Evolutionary conservation across 352 stramenopile species (phyloP).

Genomic region (Pythium brassicae): DNA sequence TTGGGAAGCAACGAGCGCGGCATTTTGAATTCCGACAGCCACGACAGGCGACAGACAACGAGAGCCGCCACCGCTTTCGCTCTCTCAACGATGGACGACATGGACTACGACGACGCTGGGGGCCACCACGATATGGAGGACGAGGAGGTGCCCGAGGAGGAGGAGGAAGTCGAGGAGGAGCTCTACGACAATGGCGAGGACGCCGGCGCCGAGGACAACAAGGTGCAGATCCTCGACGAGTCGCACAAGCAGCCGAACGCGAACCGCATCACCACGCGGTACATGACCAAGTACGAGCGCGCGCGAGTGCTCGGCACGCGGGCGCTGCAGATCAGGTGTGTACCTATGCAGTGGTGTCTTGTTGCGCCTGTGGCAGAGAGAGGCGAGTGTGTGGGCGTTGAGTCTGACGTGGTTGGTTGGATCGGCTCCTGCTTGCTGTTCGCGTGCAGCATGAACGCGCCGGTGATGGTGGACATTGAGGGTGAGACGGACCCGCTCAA

Average conservation of each 20-base stretch:
- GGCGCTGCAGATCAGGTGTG: slow-evolving; percentile 96
- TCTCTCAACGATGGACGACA: slow-evolving; percentile 64
- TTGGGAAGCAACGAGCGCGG: slow-evolving; percentile 8
- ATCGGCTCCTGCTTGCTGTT: not conserved
- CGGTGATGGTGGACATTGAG: slow-evolving; percentile 95
- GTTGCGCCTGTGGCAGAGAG: too few relatives aligned
- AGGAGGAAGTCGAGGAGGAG: slow-evolving; percentile 74
- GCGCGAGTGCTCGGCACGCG: slow-evolving; percentile 97
- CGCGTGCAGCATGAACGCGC: slow-evolving; percentile 90
- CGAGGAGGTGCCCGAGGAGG: slow-evolving; percentile 78
- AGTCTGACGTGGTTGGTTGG: not conserved
- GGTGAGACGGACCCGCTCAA: slow-evolving; percentile 99
- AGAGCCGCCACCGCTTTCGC: not conserved
- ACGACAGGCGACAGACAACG: not conserved
- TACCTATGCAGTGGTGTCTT: too few relatives aligned
- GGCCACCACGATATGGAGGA: slow-evolving; percentile 71
- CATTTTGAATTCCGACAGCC: not conserved
- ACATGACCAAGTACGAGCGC: slow-evolving; percentile 99
- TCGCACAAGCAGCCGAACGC: slow-evolving; percentile 84
- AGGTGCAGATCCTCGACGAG: slow-evolving; percentile 78
- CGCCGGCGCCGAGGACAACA: slow-evolving; percentile 41
- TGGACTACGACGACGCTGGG: slow-evolving; percentile 79
- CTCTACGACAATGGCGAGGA: slow-evolving; percentile 67
- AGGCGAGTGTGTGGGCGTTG: not conserved
- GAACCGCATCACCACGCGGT: slow-evolving; percentile 95